These are phyloP conservation scores for Zymoseptoria passerinii DNA, from an alignment of 2,329 filamentous ascomycete genomes.

Conservation along the genomic window DNA sequence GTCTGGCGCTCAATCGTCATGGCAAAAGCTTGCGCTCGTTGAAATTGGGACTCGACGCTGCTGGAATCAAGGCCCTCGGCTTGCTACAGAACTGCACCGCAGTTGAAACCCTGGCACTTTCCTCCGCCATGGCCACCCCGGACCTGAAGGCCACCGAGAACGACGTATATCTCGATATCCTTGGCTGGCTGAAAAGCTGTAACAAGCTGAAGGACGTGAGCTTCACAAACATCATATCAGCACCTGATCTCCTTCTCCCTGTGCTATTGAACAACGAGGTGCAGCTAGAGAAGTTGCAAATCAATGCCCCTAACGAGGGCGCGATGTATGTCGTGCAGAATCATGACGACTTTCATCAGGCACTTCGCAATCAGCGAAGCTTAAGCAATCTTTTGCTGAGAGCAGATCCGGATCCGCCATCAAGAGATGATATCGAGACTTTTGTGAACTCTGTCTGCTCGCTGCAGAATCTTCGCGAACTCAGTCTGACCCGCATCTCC, in stretches of 20 bases:
- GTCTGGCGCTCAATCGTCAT: slow-evolving; percentile 47
- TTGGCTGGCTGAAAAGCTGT: slow-evolving; percentile 50
- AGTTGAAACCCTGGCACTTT: slow-evolving; percentile 43
- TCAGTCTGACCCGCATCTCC: slow-evolving; percentile 46
- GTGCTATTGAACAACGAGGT: slow-evolving; percentile 42
- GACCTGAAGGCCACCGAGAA: slow-evolving; percentile 46
- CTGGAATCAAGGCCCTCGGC: slow-evolving; percentile 36
- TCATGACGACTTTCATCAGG: slow-evolving; percentile 45
- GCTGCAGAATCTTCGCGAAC: slow-evolving; percentile 44
- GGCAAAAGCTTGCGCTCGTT: slow-evolving; percentile 47
- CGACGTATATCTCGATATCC: slow-evolving; percentile 44
- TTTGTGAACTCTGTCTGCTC: slow-evolving; percentile 45
- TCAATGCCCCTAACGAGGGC: slow-evolving; percentile 33
- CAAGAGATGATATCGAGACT: slow-evolving; percentile 40
- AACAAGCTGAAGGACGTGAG: slow-evolving; percentile 42
- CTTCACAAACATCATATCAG: slow-evolving; percentile 45
- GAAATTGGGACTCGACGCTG: slow-evolving; percentile 41
- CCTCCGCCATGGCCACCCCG: slow-evolving; percentile 36
- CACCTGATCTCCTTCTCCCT: slow-evolving; percentile 45
- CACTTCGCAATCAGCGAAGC: slow-evolving; percentile 43
- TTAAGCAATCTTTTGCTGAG: slow-evolving; percentile 41
- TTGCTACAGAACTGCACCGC: slow-evolving; percentile 42
- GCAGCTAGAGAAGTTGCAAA: slow-evolving; percentile 40
- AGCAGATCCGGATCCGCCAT: slow-evolving; percentile 41
- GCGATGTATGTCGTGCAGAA: slow-evolving; percentile 40